Base-by-base conservation (phyloP, 352 stramenopile species). In the Thalassiosira oceanica region DNA sequence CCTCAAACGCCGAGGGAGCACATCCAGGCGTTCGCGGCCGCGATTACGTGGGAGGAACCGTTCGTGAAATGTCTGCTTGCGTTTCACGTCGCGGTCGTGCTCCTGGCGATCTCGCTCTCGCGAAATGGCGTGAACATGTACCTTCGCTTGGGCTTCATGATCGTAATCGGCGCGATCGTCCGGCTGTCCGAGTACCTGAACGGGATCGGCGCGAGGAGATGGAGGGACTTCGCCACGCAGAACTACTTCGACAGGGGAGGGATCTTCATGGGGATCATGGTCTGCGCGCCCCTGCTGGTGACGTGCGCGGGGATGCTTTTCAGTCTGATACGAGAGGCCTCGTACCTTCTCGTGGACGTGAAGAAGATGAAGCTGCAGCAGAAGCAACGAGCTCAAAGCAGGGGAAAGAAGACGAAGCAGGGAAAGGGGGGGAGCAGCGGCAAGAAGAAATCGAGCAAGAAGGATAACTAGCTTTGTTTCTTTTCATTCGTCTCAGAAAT, bases 221-320 rank as follows among this genome's bases (percentile, higher is more conserved):
- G 84, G 83, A 52, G 78, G 61, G 68, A 78, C 18, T 88, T 89
- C 58, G 66, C 73, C 24, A 90, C 79, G 11, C 86, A 92, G 68
- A 87, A 92, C 52, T 92, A 92, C 69, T 92, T 92, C 78, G 86
- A 92, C 55, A 67, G 56, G 16, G 53, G 68, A 39, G 86, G 86
- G 0, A 81, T 92, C 36, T 92, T 92, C 49, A 65, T 90, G 7
- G 73, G 69, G 2, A 84, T 90, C 8, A 83, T 91, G 56, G 42
- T 91, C 18, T 87, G 68, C 61, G 83, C 58, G 5, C 86, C 86
- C 1, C 44, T 92, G 8, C 23, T 92, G 5, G 33, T 88, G 1
- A 64, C 88, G 28, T 86, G 65, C 37, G 55, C 90, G 24, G 67
- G 80, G 3, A 88, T 91, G 81, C 55, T 92, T 6, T 45, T 89